Evolutionary conservation across 257 asterid species (phyloP).

Genomic region (Solanum piurae): DNA sequence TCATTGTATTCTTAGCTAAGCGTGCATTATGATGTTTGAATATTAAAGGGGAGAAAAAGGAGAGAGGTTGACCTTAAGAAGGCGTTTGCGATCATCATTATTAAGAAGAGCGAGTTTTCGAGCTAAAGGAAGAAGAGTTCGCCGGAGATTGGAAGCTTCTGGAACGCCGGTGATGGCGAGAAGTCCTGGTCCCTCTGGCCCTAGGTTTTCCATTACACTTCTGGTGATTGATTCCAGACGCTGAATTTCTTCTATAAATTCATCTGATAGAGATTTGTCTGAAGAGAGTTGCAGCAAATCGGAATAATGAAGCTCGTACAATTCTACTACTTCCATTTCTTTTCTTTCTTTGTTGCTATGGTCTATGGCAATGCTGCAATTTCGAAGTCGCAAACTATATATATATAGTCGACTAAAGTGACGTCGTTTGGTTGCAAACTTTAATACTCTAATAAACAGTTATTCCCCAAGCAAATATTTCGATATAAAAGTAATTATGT

Average conservation of each 20-base stretch:
- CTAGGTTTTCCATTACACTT: conserved; percentile 51
- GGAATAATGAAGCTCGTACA: conserved; percentile 45
- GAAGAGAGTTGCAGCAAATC: conserved; percentile 46
- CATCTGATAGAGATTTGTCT: conserved; percentile 4
- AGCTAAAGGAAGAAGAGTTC: conserved; percentile 56
- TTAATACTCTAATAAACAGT: too few relatives aligned
- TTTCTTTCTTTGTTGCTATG: neutral
- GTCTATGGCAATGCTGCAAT: neutral
- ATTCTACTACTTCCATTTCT: conserved; percentile 32
- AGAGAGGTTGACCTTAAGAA: conserved; percentile 54
- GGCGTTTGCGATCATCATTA: conserved; percentile 45
- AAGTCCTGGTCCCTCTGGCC: conserved; percentile 80
- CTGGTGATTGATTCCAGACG: conserved; percentile 31
- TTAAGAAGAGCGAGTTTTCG: conserved; percentile 65
- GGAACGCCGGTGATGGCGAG: conserved; percentile 58
- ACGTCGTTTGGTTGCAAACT: neutral
- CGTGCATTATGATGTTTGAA: neutral
- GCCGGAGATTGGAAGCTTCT: conserved; percentile 31
- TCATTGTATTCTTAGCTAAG: neutral
- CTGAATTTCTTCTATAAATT: conserved; percentile 22
- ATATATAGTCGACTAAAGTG: neutral
- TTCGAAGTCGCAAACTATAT: neutral
- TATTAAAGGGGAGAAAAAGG: neutral
- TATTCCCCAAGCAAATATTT: too few relatives aligned
- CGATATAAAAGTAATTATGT: neutral